phyloP scores from a whole-genome alignment of 192 early-diverging fungal genomes.

The Oehlia diaphana region DNA sequence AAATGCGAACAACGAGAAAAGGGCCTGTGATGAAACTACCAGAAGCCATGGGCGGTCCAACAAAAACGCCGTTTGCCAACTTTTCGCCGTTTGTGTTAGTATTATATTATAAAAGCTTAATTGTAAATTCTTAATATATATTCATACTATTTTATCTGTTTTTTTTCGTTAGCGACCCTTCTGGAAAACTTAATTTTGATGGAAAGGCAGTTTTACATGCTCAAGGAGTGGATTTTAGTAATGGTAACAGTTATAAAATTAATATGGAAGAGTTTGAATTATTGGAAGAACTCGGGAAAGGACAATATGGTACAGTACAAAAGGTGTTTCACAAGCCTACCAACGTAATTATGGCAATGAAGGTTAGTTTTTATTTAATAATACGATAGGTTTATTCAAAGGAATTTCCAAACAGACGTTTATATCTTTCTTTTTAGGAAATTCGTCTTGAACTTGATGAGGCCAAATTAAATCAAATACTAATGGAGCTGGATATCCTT shows the following conservation, averaged over 20 bases:
- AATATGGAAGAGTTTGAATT: constrained; percentile 82
- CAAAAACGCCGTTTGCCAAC: constrained; percentile 60
- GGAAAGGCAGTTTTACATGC: constrained; percentile 91
- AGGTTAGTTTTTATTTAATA: constrained; percentile 41
- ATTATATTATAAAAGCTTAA: not conserved
- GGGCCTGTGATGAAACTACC: not conserved
- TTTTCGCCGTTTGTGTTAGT: constrained; percentile 70
- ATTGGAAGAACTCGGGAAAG: constrained; percentile 80
- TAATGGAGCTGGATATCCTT: constrained; percentile 95
- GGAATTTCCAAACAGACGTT: constrained; percentile 9
- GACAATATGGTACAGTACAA: constrained; percentile 93
- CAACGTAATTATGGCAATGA: constrained; percentile 86
- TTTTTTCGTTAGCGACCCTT: constrained; percentile 61
- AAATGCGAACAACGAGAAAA: not conserved
- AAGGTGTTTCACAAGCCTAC: constrained; percentile 86
- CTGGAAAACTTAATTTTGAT: constrained; percentile 86
- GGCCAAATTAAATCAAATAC: constrained; percentile 85
- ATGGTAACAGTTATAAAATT: constrained; percentile 84
- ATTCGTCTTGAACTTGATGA: constrained; percentile 91
- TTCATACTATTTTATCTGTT: not conserved
- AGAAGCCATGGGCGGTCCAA: not conserved
- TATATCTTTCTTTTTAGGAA: constrained; percentile 54
- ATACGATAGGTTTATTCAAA: not conserved
- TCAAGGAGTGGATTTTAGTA: constrained; percentile 89
- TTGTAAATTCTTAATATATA: not conserved